Evolutionary conservation across 1,284 basidiomycete genomes (phyloP).

Genomic region (Fomitopsis betulina): DNA sequence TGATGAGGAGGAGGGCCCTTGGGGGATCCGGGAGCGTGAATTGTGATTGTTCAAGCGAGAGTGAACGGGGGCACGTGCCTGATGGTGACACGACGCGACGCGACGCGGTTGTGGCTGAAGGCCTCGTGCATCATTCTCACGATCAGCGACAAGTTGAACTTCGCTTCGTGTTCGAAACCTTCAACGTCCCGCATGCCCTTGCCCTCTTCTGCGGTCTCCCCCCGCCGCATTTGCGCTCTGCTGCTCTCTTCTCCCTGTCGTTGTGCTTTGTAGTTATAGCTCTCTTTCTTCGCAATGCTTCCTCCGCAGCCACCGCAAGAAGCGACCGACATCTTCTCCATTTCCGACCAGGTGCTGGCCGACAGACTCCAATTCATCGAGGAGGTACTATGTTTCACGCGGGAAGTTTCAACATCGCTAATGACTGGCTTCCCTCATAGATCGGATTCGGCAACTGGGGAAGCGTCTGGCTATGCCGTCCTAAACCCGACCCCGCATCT

Average conservation of each 20-base stretch:
- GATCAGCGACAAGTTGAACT: constrained; percentile 16
- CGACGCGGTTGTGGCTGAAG: constrained; percentile 14
- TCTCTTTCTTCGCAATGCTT: constrained; percentile 16
- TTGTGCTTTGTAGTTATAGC: constrained; percentile 17
- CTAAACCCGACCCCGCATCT: constrained; percentile 44
- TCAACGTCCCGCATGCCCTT: constrained; percentile 9
- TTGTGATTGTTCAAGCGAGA: too few relatives aligned
- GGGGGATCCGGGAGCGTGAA: too few relatives aligned
- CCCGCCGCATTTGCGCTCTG: constrained; percentile 9
- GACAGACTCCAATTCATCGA: constrained; percentile 70
- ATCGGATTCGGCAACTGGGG: constrained; percentile 89
- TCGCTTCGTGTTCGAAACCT: constrained; percentile 13
- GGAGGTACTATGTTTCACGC: constrained; percentile 43
- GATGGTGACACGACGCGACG: constrained; percentile 3
- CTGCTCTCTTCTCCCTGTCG: constrained; percentile 3
- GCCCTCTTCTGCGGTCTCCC: constrained; percentile 1
- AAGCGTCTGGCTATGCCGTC: constrained; percentile 72
- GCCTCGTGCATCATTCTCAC: constrained; percentile 16
- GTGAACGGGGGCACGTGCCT: neutral
- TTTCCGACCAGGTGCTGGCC: constrained; percentile 60
- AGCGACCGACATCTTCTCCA: constrained; percentile 45
- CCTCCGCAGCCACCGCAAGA: constrained; percentile 27
- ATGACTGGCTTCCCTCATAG: constrained; percentile 31
- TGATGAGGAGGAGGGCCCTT: too few relatives aligned
- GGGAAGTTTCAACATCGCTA: neutral